Conservation (phyloP, 495 filamentous ascomycete species). For the Daldinia childiae region DNA sequence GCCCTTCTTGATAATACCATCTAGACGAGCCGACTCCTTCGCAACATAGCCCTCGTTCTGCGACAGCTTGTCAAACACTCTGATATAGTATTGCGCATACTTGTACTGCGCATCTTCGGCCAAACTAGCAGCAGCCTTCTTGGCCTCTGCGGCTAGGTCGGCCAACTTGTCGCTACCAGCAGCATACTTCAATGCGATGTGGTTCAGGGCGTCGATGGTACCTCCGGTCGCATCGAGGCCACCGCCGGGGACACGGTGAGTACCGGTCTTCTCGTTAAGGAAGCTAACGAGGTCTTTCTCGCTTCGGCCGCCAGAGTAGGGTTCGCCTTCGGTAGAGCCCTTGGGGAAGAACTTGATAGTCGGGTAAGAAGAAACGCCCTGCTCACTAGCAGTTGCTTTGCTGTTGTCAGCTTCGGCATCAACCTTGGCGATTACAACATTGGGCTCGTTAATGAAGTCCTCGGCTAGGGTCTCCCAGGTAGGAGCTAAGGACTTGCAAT, state of each 20-base stretch:
- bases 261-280: slow-evolving; percentile 90
- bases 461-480: slow-evolving; percentile 87
- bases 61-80: slow-evolving; percentile 84
- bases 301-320: slow-evolving; percentile 80
- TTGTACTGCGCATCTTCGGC: slow-evolving; percentile 69
- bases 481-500: slow-evolving; percentile 96
- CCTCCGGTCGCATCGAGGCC: slow-evolving; percentile 82
- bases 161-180: slow-evolving; percentile 65
- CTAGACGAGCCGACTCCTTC: slow-evolving; percentile 86
- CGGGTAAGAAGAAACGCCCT: slow-evolving; percentile 85
- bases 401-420: slow-evolving; percentile 88
- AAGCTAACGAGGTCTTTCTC: slow-evolving; percentile 82
- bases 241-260: slow-evolving; percentile 84
- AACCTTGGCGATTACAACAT: slow-evolving; percentile 90
- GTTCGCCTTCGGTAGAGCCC: slow-evolving; percentile 75
- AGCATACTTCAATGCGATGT: slow-evolving; percentile 72
- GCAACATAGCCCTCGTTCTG: slow-evolving; percentile 78
- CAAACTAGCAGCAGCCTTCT: slow-evolving; percentile 71
- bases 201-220: slow-evolving; percentile 79
- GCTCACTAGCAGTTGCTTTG: slow-evolving; percentile 77
- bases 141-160: slow-evolving; percentile 70
- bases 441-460: slow-evolving; percentile 79
- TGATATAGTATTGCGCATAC: slow-evolving; percentile 94
- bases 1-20: slow-evolving; percentile 84
- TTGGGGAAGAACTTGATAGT: slow-evolving; percentile 98